Percentiles rank a stretch among this genome's conserved stretches.
These are phyloP conservation scores for Taiwanofungus camphoratus DNA, from an alignment of 1,284 basidiomycete genomes.

Conservation along the genomic window DNA sequence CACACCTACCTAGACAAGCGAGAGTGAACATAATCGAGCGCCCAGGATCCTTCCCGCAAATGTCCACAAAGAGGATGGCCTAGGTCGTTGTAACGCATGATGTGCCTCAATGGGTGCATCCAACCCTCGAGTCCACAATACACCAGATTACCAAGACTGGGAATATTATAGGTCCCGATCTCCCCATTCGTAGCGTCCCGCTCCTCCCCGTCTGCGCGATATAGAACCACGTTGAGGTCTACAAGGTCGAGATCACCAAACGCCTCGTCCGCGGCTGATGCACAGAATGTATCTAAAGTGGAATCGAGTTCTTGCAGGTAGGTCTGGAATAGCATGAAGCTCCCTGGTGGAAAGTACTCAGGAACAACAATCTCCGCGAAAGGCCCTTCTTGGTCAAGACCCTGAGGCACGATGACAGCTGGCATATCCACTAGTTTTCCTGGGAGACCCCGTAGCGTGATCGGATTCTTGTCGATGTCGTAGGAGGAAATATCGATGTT, in stretches of 20 bases:
- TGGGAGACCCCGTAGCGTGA: conserved; percentile 68
- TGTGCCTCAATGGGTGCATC: conserved; percentile 81
- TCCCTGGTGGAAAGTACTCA: conserved; percentile 85
- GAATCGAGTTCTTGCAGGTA: conserved; percentile 64
- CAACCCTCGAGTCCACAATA: conserved; percentile 95
- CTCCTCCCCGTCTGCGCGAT: conserved; percentile 87
- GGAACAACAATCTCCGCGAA: conserved; percentile 80
- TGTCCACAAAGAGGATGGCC: conserved; percentile 88
- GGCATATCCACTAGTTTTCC: conserved; percentile 64
- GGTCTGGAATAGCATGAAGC: conserved; percentile 87
- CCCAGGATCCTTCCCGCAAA: conserved; percentile 83
- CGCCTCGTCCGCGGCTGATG: conserved; percentile 61
- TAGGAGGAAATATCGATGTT: conserved; percentile 65
- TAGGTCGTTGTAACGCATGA: conserved; percentile 86
- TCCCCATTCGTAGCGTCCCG: conserved; percentile 73
- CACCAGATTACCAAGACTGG: conserved; percentile 64
- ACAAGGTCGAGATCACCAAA: conserved; percentile 76
- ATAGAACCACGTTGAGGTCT: conserved; percentile 81
- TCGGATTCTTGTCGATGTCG: conserved; percentile 48
- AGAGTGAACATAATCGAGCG: conserved; percentile 76
- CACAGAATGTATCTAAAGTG: conserved; percentile 67
- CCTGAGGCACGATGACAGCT: conserved; percentile 46
- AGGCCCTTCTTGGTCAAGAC: conserved; percentile 60
- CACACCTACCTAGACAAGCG: conserved; percentile 66
- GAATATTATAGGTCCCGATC: conserved; percentile 77